Conservation (phyloP, 306 rosid species). For the Cucurbita argyrosperma region DNA sequence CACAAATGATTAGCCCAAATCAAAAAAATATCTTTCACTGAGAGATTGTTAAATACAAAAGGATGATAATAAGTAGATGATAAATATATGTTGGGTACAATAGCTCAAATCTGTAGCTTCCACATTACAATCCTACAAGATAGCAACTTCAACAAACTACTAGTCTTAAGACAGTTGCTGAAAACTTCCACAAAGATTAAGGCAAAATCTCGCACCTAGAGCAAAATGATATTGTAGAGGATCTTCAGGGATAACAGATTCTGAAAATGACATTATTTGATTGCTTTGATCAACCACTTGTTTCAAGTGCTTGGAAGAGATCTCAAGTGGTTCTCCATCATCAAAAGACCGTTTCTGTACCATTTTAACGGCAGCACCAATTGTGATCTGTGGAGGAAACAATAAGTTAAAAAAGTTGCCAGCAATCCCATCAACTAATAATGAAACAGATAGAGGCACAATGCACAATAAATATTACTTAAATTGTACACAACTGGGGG, state of each 20-base stretch:
- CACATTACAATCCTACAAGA: not conserved
- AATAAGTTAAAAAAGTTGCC: not conserved
- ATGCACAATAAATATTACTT: not conserved
- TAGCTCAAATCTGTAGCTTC: not conserved
- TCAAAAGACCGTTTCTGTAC: conserved; percentile 78
- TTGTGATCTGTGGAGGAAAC: not conserved
- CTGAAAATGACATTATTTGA: conserved; percentile 51
- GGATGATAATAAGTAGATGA: not conserved
- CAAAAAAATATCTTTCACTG: not conserved
- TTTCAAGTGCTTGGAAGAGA: conserved; percentile 55
- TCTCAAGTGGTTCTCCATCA: conserved; percentile 45
- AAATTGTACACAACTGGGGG: not conserved
- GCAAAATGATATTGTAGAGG: conserved; percentile 18
- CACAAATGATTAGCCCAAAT: not conserved
- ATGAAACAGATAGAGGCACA: not conserved
- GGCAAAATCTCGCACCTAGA: conserved; percentile 41
- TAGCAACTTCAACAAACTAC: not conserved
- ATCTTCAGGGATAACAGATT: conserved; percentile 43
- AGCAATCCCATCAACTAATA: not conserved
- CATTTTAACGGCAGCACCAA: conserved; percentile 44
- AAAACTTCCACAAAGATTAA: not conserved
- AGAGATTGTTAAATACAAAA: not conserved
- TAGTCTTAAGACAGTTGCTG: not conserved
- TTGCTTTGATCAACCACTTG: conserved; percentile 30
- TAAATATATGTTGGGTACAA: not conserved